phyloP scores from a whole-genome alignment of 495 filamentous ascomycete species.

The Penicillium chermesinum region DNA sequence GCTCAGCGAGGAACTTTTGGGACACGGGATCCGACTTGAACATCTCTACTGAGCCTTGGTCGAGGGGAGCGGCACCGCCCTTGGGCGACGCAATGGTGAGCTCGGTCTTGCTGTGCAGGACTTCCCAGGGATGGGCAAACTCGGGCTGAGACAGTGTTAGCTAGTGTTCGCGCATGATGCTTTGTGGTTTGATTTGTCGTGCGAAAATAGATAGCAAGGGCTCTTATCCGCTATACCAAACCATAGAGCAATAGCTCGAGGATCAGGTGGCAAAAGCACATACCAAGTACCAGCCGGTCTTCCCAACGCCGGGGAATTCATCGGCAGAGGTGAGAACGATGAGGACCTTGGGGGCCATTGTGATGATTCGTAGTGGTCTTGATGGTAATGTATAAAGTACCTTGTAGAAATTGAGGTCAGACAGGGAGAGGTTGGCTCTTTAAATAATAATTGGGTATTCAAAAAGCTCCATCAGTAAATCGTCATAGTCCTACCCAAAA shows the following conservation, averaged over 20 bases:
- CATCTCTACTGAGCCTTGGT: slow-evolving; percentile 56
- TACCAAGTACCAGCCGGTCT: slow-evolving; percentile 67
- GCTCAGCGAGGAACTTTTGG: slow-evolving; percentile 46
- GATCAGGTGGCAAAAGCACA: slow-evolving; percentile 6
- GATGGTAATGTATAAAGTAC: neutral
- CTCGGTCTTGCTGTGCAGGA: slow-evolving; percentile 49
- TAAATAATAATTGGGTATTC: neutral
- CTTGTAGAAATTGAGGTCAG: neutral
- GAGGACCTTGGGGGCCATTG: slow-evolving; percentile 54
- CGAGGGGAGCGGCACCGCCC: slow-evolving; percentile 64
- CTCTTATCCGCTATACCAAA: too few species aligned
- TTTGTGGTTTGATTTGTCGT: too few species aligned
- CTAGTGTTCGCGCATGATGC: too few species aligned
- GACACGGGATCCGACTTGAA: slow-evolving; percentile 52
- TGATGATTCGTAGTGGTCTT: slow-evolving; percentile 1
- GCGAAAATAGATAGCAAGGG: too few species aligned
- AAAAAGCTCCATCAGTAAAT: neutral
- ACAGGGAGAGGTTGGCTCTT: neutral
- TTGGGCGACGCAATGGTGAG: slow-evolving; percentile 61
- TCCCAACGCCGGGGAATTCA: slow-evolving; percentile 46
- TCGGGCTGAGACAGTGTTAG: slow-evolving; percentile 48
- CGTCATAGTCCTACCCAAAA: neutral
- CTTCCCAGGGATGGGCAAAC: slow-evolving; percentile 63
- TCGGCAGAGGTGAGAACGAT: slow-evolving; percentile 62
- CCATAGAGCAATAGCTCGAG: too few species aligned